A percentile compares a stretch with the other conserved stretches of the same genome.
These are phyloP conservation scores for Fusarium globosum DNA, from an alignment of 2,329 filamentous ascomycete genomes.

Conservation along the genomic window DNA sequence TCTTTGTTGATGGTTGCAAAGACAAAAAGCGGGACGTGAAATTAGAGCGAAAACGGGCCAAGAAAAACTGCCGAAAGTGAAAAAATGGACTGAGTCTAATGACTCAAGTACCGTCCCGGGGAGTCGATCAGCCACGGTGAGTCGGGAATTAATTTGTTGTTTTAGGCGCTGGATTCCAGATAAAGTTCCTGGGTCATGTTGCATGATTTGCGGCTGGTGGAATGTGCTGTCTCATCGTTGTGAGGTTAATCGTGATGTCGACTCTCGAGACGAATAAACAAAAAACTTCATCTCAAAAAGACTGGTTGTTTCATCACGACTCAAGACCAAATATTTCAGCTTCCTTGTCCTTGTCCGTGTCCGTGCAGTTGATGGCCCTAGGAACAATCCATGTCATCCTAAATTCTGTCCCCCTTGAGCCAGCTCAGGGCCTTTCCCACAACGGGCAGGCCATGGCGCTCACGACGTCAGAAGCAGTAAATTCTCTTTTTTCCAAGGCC, in stretches of 20 bases:
- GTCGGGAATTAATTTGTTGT: slow-evolving; percentile 6
- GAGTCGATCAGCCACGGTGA: slow-evolving; percentile 15
- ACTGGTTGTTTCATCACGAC: slow-evolving; percentile 21
- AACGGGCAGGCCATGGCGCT: slow-evolving; percentile 37
- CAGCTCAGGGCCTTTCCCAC: slow-evolving; percentile 37
- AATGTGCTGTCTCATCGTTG: not conserved
- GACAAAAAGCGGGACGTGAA: slow-evolving; percentile 36
- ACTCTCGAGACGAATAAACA: not conserved
- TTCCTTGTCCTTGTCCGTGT: slow-evolving; percentile 34
- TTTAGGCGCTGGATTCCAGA: slow-evolving; percentile 7
- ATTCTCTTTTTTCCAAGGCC: not conserved
- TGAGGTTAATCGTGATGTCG: not conserved
- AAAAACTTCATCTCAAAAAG: not conserved
- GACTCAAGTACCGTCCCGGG: slow-evolving; percentile 33
- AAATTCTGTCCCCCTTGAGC: slow-evolving; percentile 39
- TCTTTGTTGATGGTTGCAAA: slow-evolving; percentile 25
- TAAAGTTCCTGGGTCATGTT: slow-evolving; percentile 5
- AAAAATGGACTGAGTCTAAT: slow-evolving; percentile 29
- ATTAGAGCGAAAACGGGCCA: slow-evolving; percentile 33
- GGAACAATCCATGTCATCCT: slow-evolving; percentile 29
- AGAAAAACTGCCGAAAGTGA: slow-evolving; percentile 35
- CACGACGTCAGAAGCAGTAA: slow-evolving; percentile 38
- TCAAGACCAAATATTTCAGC: slow-evolving; percentile 20
- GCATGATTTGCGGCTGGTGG: slow-evolving; percentile 6
- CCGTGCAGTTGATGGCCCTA: slow-evolving; percentile 29